Conservation (phyloP, 495 filamentous ascomycete species). For the Durotheca rogersii region DNA sequence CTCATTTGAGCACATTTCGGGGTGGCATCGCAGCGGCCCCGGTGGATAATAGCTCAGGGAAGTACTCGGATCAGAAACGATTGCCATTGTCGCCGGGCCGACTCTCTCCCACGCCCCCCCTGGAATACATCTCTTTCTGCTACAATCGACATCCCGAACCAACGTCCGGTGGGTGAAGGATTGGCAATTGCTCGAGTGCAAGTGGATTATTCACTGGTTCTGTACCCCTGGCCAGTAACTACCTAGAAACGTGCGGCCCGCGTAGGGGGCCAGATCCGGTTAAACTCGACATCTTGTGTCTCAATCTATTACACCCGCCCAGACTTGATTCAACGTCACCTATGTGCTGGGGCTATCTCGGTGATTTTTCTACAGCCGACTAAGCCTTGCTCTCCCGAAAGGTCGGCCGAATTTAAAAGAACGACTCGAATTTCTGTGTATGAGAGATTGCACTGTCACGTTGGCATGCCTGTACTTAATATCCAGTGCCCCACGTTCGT, state of each 20-base stretch:
- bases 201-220: no score
- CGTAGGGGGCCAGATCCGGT: background rate
- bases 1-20: no score
- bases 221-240: background rate
- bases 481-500: background rate
- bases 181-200: no score
- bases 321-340: background rate
- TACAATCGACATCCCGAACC: no score
- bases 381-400: background rate
- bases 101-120: no score
- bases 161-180: no score
- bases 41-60: no score
- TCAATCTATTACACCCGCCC: background rate
- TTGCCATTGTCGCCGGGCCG: no score
- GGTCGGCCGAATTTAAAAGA: background rate
- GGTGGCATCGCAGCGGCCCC: no score
- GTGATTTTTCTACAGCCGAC: background rate
- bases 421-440: background rate
- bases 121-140: no score
- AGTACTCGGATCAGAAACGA: no score
- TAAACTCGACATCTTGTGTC: background rate
- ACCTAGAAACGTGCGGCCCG: background rate
- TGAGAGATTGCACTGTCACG: background rate
- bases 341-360: background rate
- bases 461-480: background rate